Conservation (phyloP, 305 asterid genomes). For the Solanum hybrid region DNA sequence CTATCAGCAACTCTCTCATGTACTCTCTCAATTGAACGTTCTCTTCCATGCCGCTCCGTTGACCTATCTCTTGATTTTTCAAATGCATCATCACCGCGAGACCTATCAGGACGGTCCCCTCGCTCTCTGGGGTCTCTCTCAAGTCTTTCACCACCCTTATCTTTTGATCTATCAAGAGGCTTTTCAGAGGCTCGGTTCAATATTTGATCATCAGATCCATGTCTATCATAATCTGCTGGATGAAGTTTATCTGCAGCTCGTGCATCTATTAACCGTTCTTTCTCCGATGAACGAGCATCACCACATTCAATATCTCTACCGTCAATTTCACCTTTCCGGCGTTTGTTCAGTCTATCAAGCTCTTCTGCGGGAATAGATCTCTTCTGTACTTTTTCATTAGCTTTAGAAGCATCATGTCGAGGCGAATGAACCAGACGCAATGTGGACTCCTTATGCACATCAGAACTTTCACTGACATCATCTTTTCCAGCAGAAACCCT, state of each 20-base stretch:
- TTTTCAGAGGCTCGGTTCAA: constrained; percentile 48
- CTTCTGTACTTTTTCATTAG: constrained; percentile 68
- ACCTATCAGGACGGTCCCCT: constrained; percentile 64
- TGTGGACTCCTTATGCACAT: constrained; percentile 43
- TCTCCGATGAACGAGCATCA: constrained; percentile 62
- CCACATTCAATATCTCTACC: constrained; percentile 53
- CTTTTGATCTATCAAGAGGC: constrained; percentile 65
- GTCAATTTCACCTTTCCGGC: constrained; percentile 79
- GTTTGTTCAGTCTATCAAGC: constrained; percentile 69
- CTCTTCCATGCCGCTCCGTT: constrained; percentile 76
- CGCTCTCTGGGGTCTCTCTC: constrained; percentile 81
- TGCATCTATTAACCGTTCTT: constrained; percentile 57
- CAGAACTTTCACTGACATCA: constrained; percentile 52
- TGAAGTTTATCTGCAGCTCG: constrained; percentile 51
- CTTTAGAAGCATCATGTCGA: constrained; percentile 51
- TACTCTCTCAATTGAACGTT: constrained; percentile 80
- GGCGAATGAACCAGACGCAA: constrained; percentile 73
- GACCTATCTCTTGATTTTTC: constrained; percentile 85
- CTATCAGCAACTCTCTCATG: constrained; percentile 76
- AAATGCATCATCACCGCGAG: constrained; percentile 64
- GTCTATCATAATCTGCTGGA: constrained; percentile 39
- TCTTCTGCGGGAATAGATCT: constrained; percentile 84
- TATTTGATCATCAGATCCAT: constrained; percentile 54
- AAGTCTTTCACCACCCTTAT: constrained; percentile 69
- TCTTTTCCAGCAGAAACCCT: constrained; percentile 55